Conservation (phyloP, 768 basidiomycete genomes). For the Pulveroboletus sp. region DNA sequence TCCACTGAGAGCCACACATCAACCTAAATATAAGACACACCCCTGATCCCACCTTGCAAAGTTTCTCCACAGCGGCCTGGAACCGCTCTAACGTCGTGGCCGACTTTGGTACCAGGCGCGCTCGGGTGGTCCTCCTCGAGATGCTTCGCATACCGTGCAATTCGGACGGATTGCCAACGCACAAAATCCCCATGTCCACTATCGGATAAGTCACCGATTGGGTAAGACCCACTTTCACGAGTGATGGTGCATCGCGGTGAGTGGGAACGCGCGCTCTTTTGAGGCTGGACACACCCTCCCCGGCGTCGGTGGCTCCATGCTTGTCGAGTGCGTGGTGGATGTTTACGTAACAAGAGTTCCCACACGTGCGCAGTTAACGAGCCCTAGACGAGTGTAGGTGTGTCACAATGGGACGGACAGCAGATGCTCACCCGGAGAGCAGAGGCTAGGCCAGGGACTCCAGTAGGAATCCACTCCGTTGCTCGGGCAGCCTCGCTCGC, state of each 20-base stretch:
- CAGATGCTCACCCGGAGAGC: no score
- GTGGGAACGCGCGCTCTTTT: conserved; percentile 28
- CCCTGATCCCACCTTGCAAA: conserved; percentile 45
- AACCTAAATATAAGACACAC: not conserved
- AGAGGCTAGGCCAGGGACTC: not conserved
- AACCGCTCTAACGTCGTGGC: conserved; percentile 37
- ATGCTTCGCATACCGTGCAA: conserved; percentile 32
- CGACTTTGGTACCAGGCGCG: conserved; percentile 23
- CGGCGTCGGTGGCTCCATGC: conserved; percentile 33
- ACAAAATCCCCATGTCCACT: conserved; percentile 30
- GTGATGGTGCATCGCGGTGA: conserved; percentile 32
- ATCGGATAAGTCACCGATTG: conserved; percentile 34
- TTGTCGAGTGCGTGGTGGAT: conserved; percentile 27
- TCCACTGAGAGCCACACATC: conserved; percentile 39
- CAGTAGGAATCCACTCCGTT: no score
- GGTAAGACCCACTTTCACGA: conserved; percentile 37
- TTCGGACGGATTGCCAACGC: conserved; percentile 24
- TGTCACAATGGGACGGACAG: not conserved
- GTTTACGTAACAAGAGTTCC: not conserved
- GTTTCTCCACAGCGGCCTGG: conserved; percentile 40
- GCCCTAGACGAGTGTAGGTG: not conserved
- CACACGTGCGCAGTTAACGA: no score
- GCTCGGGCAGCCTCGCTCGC: not conserved
- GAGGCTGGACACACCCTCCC: conserved; percentile 6
- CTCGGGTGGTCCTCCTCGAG: conserved; percentile 25